Evolutionary conservation across 2,329 filamentous ascomycete genomes (phyloP), one percentile per base, ranked within the genome.

Genomic region (Penicillium sp.): DNA sequence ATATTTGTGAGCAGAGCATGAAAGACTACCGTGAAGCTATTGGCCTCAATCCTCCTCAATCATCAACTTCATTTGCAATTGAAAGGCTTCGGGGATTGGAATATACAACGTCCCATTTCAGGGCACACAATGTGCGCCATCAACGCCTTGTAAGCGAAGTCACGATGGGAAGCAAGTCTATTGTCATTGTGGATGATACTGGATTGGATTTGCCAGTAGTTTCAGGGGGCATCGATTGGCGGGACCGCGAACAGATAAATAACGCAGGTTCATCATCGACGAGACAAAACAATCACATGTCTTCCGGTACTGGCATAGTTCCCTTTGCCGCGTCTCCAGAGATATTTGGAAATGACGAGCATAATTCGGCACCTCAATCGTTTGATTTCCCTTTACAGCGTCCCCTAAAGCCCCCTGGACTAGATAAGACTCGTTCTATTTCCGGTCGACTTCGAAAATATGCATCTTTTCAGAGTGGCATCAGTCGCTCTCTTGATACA

Each of bases 161-260:
- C 46, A 94, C 91, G 0, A 80, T 81, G 11, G 89, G 90, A n/a
- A 96, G 90, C 77, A 88, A 92, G 67, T 96, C 91, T 0, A 95
- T 96, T 62, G 81, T 96, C 55, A 95, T 96, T 66, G 85, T 96
- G 35, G 90, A 95, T 63, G 82, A 82, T 61, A 84, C 82, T 30
- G 74, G 74, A 7, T 63, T 71, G 8, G 65, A 71, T 38, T 61
- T 69, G 30, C 70, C 72, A n/a, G 54, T 68, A 4, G 76, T 74
- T 68, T 70, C 74, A 11, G 74, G 74, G 7, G 74, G 67, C 4
- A 59, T 74, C 14, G 55, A 33, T 49, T 60, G 28, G 61, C 8
- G 58, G 20, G 35, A 47, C 14, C 33, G 18, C 42, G 38, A 35
- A 30, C 28, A 59, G 5, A 24, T 50, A 14, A 56, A 49, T 40